phyloP scores from a whole-genome alignment of 208 protist genomes.

The Trypanosoma lewisi region DNA sequence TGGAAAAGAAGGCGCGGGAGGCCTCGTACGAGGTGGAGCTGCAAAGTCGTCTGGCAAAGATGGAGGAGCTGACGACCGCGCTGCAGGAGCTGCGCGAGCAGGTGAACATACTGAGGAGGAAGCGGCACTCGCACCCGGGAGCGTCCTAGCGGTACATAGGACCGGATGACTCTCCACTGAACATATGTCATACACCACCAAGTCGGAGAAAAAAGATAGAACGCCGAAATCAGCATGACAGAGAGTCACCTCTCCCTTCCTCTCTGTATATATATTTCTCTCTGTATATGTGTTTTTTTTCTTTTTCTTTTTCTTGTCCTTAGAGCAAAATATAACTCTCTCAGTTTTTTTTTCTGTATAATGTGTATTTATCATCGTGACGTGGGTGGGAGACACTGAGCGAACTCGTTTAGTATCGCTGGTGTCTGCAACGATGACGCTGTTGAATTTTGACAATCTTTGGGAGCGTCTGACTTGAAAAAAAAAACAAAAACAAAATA shows the following conservation, averaged over 20 bases:
- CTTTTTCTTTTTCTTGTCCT: conserved; percentile 18
- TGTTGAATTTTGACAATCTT: too few relatives aligned
- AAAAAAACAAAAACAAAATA: too few relatives aligned
- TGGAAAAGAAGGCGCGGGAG: conserved; percentile 19
- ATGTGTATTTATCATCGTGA: too few relatives aligned
- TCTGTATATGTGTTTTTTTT: conserved; percentile 16
- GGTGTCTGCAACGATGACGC: too few relatives aligned
- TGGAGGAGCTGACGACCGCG: conserved; percentile 18
- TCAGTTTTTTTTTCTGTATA: not conserved
- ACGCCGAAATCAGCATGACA: not conserved
- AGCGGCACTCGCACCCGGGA: not conserved
- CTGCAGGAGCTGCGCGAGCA: conserved; percentile 21
- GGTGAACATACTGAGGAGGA: not conserved
- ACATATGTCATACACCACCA: not conserved
- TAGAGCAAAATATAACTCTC: not conserved
- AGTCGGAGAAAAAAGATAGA: not conserved
- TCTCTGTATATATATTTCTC: too few relatives aligned
- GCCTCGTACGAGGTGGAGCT: conserved; percentile 24
- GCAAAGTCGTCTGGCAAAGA: conserved; percentile 18
- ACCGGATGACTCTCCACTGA: not conserved
- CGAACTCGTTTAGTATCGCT: too few relatives aligned
- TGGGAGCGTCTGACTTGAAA: too few relatives aligned
- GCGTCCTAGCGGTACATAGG: not conserved
- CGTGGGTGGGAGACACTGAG: too few relatives aligned
- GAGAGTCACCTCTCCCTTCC: too few relatives aligned